A percentile compares a stretch with the other conserved stretches of the same genome.
Conservation (phyloP, 345 rosid species). For the Clarkia xantiana region DNA sequence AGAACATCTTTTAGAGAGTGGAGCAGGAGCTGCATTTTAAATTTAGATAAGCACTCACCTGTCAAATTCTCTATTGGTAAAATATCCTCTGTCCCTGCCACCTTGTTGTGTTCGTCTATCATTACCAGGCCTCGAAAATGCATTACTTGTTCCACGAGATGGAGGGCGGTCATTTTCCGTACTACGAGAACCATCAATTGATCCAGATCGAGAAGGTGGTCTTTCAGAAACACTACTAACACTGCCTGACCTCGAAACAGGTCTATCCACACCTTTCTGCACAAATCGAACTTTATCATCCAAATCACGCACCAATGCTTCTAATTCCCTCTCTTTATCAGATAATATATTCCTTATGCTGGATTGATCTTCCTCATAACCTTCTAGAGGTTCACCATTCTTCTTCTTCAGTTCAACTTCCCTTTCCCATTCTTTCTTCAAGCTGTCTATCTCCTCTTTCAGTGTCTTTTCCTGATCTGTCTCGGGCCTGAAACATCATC, state of each 20-base stretch:
- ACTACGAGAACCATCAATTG: conserved; percentile 55
- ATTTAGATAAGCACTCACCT: conserved; percentile 27
- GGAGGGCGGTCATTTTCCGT: conserved; percentile 61
- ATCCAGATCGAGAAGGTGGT: conserved; percentile 67
- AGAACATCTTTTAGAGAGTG: too few species aligned
- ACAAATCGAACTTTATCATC: conserved; percentile 76
- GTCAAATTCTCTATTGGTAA: conserved; percentile 52
- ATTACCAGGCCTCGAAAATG: conserved; percentile 46
- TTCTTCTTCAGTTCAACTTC: conserved; percentile 18
- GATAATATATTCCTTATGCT: conserved; percentile 25
- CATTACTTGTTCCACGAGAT: conserved; percentile 67
- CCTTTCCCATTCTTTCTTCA: conserved; percentile 37
- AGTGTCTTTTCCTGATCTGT: conserved; percentile 60
- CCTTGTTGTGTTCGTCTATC: conserved; percentile 73
- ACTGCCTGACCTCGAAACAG: conserved; percentile 76
- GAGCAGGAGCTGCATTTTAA: neutral
- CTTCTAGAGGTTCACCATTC: conserved; percentile 25
- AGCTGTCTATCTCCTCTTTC: conserved; percentile 54
- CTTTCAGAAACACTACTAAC: conserved; percentile 40
- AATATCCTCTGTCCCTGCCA: conserved; percentile 73
- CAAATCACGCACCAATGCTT: conserved; percentile 41
- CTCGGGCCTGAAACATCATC: conserved; percentile 48
- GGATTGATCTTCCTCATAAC: conserved; percentile 19
- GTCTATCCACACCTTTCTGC: conserved; percentile 53
- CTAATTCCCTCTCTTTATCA: conserved; percentile 57